A percentile compares a stretch with the other conserved stretches of the same genome.
Conservation (phyloP, 108 stramenopile genomes). For the Fragilaria crotonensis region DNA sequence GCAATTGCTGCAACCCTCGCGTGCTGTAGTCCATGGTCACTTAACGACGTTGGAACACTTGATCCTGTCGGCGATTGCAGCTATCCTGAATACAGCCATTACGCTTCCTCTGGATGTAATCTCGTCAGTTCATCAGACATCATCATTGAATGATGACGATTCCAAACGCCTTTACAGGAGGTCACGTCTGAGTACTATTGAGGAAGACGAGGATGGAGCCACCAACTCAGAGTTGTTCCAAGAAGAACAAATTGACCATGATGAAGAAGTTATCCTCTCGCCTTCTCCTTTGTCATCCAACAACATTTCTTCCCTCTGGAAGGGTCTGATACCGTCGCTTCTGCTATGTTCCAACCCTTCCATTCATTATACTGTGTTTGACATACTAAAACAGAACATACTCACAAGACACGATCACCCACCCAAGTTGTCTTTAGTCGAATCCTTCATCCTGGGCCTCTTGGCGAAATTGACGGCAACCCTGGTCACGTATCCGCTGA, state of each 20-base stretch:
- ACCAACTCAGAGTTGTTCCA: not conserved
- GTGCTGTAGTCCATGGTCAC: too few species aligned
- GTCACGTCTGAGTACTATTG: not conserved
- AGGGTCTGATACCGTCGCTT: conserved; percentile 80
- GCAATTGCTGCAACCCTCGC: not conserved
- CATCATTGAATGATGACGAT: not conserved
- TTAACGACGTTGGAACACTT: conserved; percentile 53
- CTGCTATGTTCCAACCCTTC: conserved; percentile 88
- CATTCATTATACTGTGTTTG: conserved; percentile 92
- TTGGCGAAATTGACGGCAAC: conserved; percentile 86
- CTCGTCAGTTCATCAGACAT: conserved; percentile 59
- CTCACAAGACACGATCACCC: conserved; percentile 8
- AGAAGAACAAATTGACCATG: conserved; percentile 1
- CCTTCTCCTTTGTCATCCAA: conserved; percentile 2
- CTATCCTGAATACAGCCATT: conserved; percentile 72
- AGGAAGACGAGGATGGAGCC: not conserved
- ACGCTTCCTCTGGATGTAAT: conserved; percentile 89
- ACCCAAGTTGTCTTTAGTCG: conserved; percentile 30
- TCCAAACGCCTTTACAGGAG: not conserved
- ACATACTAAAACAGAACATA: conserved; percentile 50
- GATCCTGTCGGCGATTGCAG: conserved; percentile 75
- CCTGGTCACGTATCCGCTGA: conserved; percentile 88
- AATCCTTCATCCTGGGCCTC: conserved; percentile 74
- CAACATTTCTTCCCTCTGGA: conserved; percentile 49
- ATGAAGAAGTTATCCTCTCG: not conserved